phyloP scores from a whole-genome alignment of 768 basidiomycete genomes.

The Chiua virens region DNA sequence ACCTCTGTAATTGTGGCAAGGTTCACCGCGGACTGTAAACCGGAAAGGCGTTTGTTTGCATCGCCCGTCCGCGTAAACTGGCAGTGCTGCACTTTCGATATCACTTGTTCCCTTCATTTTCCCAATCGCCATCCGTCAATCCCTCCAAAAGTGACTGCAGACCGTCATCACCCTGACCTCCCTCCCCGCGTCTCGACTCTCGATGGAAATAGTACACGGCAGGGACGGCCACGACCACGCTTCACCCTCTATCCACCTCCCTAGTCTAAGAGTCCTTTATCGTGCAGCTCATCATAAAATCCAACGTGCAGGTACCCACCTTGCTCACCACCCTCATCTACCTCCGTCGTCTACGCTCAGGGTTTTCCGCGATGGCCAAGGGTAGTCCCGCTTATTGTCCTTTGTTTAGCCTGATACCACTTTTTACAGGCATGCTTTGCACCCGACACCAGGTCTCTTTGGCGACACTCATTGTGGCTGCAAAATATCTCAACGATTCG shows the following conservation, averaged over 20 bases:
- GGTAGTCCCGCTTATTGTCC: constrained; percentile 47
- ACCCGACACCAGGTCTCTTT: constrained; percentile 95
- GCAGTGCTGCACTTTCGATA: not conserved
- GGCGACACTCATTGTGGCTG: constrained; percentile 91
- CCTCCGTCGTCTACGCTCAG: constrained; percentile 80
- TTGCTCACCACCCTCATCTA: constrained; percentile 90
- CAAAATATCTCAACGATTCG: constrained; percentile 98
- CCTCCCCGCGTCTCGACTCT: constrained; percentile 67
- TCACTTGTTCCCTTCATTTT: constrained; percentile 2
- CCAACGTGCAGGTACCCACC: constrained; percentile 89
- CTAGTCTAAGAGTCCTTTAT: constrained; percentile 86
- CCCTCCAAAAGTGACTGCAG: constrained; percentile 37
- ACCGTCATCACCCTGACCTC: constrained; percentile 72
- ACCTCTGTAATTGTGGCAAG: no score
- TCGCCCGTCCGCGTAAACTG: constrained; percentile 9
- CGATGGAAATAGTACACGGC: constrained; percentile 76
- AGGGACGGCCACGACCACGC: constrained; percentile 27
- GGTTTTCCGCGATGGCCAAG: constrained; percentile 80
- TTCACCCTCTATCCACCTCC: constrained; percentile 37
- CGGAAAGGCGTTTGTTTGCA: constrained; percentile 20
- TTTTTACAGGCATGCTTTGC: constrained; percentile 68
- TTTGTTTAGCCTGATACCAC: constrained; percentile 8
- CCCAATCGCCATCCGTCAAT: constrained; percentile 33
- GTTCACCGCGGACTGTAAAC: no score
- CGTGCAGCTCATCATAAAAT: constrained; percentile 69